A percentile compares a stretch with the other conserved stretches of the same genome.
Evolutionary conservation across 176 grass and related monocot genomes (phyloP).

Genomic region (Puya raimondii): DNA sequence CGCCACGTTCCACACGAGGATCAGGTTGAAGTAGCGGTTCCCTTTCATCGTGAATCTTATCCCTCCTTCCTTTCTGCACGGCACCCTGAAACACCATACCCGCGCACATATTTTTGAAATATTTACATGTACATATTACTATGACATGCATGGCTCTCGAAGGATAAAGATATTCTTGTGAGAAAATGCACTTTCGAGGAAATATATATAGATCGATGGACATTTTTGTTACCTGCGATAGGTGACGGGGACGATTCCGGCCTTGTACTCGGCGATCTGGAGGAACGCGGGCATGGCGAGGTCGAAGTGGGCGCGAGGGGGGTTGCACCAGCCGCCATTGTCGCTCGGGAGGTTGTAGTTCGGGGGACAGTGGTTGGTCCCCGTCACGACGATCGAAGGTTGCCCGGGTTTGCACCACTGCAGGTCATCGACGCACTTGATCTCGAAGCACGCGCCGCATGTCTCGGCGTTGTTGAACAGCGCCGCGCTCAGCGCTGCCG

Average conservation of each 20-base stretch:
- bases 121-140: too few species aligned
- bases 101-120: too few species aligned
- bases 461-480: constrained; percentile 43
- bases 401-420: constrained; percentile 35
- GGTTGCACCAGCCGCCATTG: constrained; percentile 65
- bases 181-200: too few species aligned
- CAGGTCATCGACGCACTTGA: constrained; percentile 49
- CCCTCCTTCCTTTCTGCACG: constrained; percentile 43
- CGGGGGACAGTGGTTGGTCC: constrained; percentile 54
- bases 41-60: constrained; percentile 56
- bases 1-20: constrained; percentile 46
- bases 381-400: constrained; percentile 33
- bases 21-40: constrained; percentile 68
- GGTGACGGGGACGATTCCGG: constrained; percentile 51
- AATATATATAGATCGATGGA: too few species aligned
- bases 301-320: constrained; percentile 64
- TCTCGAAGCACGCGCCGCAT: constrained; percentile 79
- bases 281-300: constrained; percentile 56
- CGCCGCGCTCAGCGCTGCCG: constrained; percentile 55
- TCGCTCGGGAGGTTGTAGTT: constrained; percentile 26
- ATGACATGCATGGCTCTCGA: too few species aligned
- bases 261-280: constrained; percentile 64
- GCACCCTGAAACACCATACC: constrained; percentile 16
- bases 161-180: too few species aligned
- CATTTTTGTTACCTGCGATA: constrained; percentile 27